Evolutionary conservation across 345 rosid species (phyloP).

Genomic region (Salix viminalis): DNA sequence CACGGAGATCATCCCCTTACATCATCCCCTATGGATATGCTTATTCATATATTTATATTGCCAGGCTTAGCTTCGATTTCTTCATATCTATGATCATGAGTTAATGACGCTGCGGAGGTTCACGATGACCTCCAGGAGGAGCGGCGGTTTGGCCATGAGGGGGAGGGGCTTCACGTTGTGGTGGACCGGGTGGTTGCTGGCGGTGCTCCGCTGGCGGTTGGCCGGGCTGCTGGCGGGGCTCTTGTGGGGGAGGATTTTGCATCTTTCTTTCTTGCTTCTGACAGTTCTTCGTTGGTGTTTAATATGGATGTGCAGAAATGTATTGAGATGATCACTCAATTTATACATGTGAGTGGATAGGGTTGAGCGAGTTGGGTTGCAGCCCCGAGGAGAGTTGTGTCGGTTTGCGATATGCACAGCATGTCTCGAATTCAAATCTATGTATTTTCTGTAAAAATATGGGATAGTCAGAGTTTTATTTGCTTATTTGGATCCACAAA

Average conservation of each 20-base stretch:
- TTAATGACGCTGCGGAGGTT: neutral
- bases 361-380: too few species aligned
- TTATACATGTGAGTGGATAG: neutral
- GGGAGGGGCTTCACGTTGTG: too few species aligned
- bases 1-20: too few species aligned
- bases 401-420: fast-evolving
- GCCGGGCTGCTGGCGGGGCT: conserved; percentile 4
- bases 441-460: too few species aligned
- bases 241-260: conserved; percentile 29
- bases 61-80: too few species aligned
- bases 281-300: neutral
- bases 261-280: neutral
- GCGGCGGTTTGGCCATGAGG: too few species aligned
- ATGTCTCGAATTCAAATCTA: fast-evolving
- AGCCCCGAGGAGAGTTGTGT: too few species aligned
- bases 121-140: too few species aligned
- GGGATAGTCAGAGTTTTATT: fast-evolving
- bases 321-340: neutral
- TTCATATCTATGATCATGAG: too few species aligned
- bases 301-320: neutral
- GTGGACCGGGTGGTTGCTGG: conserved; percentile 12
- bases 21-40: too few species aligned
- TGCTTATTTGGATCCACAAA: too few species aligned
- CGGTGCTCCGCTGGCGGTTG: conserved; percentile 12
- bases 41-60: too few species aligned